A percentile compares a stretch with the other conserved stretches of the same genome.
Evolutionary conservation across 2,329 filamentous ascomycete genomes (phyloP).

Genomic region (Remersonia thermophila): DNA sequence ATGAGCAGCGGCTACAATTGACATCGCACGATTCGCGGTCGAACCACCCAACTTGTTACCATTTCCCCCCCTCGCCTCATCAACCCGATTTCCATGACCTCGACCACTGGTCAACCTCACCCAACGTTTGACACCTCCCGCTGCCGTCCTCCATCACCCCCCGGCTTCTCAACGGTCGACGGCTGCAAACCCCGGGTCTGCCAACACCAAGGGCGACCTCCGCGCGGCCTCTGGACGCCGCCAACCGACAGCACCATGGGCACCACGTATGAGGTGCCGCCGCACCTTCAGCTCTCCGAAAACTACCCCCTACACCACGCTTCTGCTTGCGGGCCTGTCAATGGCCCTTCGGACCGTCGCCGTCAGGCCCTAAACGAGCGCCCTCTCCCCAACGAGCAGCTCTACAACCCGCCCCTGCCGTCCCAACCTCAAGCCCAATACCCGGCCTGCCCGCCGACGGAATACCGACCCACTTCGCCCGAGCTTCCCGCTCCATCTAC

Average conservation of each 20-base stretch:
- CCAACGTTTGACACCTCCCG: too few relatives aligned
- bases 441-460: too few relatives aligned
- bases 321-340: slow-evolving; percentile 6
- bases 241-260: slow-evolving; percentile 23
- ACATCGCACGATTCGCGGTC: too few relatives aligned
- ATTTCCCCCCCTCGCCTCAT: too few relatives aligned
- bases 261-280: slow-evolving; percentile 21
- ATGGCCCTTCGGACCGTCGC: slow-evolving; percentile 8
- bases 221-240: slow-evolving; percentile 19
- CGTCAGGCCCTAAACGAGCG: slow-evolving; percentile 14
- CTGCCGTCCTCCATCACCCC: too few relatives aligned
- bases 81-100: slow-evolving; percentile 1
- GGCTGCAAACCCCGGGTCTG: background rate
- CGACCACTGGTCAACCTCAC: background rate
- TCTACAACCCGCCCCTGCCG: slow-evolving; percentile 10
- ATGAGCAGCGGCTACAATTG: too few relatives aligned
- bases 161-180: too few relatives aligned
- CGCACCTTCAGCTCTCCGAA: slow-evolving; percentile 20
- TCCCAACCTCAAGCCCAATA: too few relatives aligned
- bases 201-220: background rate
- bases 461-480: background rate
- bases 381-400: slow-evolving; percentile 11
- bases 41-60: too few relatives aligned
- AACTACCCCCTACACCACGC: slow-evolving; percentile 12
- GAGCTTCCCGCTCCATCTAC: background rate